Conservation (phyloP, 2,329 filamentous ascomycete genomes). For the Pyricularia pennisetigena region DNA sequence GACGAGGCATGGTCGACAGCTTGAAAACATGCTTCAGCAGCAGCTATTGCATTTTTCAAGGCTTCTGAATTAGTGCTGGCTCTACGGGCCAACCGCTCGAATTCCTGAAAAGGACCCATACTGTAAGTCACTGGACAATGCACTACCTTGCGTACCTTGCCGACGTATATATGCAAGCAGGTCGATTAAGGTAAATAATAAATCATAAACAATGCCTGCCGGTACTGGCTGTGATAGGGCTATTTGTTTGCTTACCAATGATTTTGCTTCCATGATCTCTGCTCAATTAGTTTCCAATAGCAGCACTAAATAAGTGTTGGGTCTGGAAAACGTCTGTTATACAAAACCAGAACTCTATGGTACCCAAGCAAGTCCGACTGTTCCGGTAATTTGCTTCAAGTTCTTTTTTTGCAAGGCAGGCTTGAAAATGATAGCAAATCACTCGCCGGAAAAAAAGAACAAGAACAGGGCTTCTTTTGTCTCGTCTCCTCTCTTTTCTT, state of each 20-base stretch:
- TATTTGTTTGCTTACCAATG: background rate
- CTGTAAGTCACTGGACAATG: background rate
- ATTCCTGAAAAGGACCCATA: constrained; percentile 1
- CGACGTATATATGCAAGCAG: background rate
- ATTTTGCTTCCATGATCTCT: background rate
- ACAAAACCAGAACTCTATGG: background rate
- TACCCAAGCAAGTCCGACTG: background rate
- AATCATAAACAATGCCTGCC: background rate
- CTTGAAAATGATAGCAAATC: background rate
- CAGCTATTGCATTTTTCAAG: constrained; percentile 64
- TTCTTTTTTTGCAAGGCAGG: background rate
- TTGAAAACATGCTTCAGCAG: constrained; percentile 74
- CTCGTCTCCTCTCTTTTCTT: background rate
- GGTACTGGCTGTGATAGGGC: background rate
- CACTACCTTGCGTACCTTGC: background rate
- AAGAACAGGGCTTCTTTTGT: background rate
- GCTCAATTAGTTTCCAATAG: background rate
- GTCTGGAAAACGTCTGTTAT: background rate
- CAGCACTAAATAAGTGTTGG: background rate
- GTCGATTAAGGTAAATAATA: too few species aligned
- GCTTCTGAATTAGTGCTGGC: constrained; percentile 40
- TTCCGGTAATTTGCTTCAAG: background rate
- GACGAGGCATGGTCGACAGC: constrained; percentile 54
- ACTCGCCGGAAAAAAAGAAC: background rate
- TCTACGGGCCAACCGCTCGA: constrained; percentile 10